Evolutionary conservation across 768 basidiomycete genomes (phyloP).

Genomic region (Lactarius evosmus): DNA sequence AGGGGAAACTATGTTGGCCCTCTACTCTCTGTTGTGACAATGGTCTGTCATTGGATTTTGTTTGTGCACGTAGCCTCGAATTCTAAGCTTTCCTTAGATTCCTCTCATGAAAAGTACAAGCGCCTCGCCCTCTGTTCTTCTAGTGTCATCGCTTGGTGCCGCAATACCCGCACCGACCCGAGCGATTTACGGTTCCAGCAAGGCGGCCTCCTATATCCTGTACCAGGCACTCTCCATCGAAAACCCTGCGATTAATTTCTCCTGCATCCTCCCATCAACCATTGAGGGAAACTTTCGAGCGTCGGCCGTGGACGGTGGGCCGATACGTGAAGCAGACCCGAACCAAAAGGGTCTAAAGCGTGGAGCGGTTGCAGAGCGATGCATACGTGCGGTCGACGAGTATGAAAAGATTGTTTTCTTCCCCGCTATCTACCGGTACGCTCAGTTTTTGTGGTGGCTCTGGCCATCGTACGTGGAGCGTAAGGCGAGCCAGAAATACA

Average conservation of each 20-base stretch:
- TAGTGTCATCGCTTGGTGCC: slow-evolving; percentile 76
- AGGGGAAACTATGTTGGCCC: slow-evolving; percentile 70
- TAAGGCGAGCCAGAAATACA: slow-evolving; percentile 61
- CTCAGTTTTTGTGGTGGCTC: slow-evolving; percentile 62
- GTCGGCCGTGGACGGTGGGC: slow-evolving; percentile 66
- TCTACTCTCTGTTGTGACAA: slow-evolving; percentile 62
- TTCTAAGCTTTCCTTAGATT: slow-evolving; percentile 46
- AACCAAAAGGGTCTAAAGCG: slow-evolving; percentile 56
- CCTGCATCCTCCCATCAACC: slow-evolving; percentile 61
- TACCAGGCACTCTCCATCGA: slow-evolving; percentile 81
- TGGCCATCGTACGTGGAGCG: slow-evolving; percentile 57
- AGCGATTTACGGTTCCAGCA: slow-evolving; percentile 78
- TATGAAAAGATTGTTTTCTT: slow-evolving; percentile 57
- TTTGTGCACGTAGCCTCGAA: not conserved
- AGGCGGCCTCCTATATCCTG: slow-evolving; percentile 72
- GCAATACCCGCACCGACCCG: slow-evolving; percentile 84
- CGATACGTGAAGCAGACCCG: slow-evolving; percentile 45
- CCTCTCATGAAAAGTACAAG: slow-evolving; percentile 70
- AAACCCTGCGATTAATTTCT: slow-evolving; percentile 64
- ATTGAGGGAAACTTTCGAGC: slow-evolving; percentile 78
- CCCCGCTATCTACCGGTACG: slow-evolving; percentile 47
- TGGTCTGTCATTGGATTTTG: slow-evolving; percentile 45
- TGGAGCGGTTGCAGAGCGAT: slow-evolving; percentile 56
- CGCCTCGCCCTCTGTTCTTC: slow-evolving; percentile 63
- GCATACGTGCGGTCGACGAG: slow-evolving; percentile 57